These are phyloP conservation scores for Triticum dicoccoides DNA, from an alignment of 176 grass and related monocot genomes.

Conservation along the genomic window DNA sequence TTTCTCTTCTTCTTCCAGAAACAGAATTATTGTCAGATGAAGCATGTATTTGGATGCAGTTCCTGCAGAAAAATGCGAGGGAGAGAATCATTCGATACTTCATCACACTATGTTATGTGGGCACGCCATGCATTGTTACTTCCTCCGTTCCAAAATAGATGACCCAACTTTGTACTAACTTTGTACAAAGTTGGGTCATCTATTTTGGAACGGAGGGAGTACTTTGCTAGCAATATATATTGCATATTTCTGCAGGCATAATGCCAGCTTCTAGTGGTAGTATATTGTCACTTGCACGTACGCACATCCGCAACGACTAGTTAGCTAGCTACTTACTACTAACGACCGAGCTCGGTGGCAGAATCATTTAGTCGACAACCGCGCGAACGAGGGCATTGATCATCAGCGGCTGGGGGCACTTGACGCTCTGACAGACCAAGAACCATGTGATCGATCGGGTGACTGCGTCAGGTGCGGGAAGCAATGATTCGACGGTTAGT, in stretches of 20 bases:
- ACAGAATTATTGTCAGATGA: not conserved
- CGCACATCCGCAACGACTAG: too few species aligned
- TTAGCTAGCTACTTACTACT: too few species aligned
- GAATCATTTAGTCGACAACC: not conserved
- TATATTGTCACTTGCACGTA: too few species aligned
- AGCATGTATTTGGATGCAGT: not conserved
- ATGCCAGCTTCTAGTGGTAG: not conserved
- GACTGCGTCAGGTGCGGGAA: not conserved
- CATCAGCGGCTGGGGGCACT: not conserved
- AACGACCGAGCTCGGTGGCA: not conserved
- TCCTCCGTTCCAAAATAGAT: too few species aligned
- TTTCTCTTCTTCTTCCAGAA: too few species aligned
- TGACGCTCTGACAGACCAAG: not conserved
- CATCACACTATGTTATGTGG: not conserved
- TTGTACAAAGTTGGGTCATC: too few species aligned
- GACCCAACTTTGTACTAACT: too few species aligned
- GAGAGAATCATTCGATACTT: not conserved
- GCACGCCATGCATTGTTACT: not conserved
- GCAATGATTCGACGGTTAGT: slow-evolving; percentile 8
- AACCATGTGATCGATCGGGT: not conserved
- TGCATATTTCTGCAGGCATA: too few species aligned
- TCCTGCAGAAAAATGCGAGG: too few species aligned
- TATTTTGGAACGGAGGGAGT: too few species aligned
- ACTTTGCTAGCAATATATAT: not conserved
- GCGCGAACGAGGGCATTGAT: not conserved